Evolutionary conservation across 371 early-diverging fungal genomes (phyloP).

Genomic region (Basidiobolus heterosporus): DNA sequence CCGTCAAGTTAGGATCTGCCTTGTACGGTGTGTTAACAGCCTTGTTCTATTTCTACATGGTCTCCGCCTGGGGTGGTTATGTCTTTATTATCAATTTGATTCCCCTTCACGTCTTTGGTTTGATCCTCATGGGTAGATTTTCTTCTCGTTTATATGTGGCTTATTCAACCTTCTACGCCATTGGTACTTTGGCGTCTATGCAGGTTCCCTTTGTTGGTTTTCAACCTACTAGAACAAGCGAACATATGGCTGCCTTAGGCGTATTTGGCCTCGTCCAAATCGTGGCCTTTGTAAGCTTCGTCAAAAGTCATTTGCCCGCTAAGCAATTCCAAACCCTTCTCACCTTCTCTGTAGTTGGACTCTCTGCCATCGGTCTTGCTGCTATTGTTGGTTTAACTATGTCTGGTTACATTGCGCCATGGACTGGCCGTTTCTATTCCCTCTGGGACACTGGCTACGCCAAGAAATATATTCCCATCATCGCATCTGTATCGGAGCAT

Average conservation of each 20-base stretch:
- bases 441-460: conserved; percentile 98
- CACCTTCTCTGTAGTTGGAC: conserved; percentile 40
- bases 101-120: conserved; percentile 86
- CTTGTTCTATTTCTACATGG: conserved; percentile 97
- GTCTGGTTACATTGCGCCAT: conserved; percentile 85
- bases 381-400: conserved; percentile 35
- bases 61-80: conserved; percentile 98
- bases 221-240: conserved; percentile 88
- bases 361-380: conserved; percentile 27
- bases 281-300: conserved; percentile 69
- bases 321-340: conserved; percentile 70
- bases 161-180: conserved; percentile 89
- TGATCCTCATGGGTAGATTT: conserved; percentile 92
- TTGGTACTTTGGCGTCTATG: conserved; percentile 93
- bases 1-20: conserved; percentile 81
- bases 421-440: conserved; percentile 97
- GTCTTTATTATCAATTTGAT: conserved; percentile 97
- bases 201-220: conserved; percentile 98
- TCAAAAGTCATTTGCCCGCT: conserved; percentile 62
- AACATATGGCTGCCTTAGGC: conserved; percentile 97
- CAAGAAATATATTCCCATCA: conserved; percentile 95
- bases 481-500: conserved; percentile 98
- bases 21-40: conserved; percentile 74
- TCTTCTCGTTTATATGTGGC: conserved; percentile 83
- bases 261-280: conserved; percentile 86